These are phyloP conservation scores for Vitellaria paradoxa DNA, from an alignment of 179 eudicot species.

Conservation along the genomic window DNA sequence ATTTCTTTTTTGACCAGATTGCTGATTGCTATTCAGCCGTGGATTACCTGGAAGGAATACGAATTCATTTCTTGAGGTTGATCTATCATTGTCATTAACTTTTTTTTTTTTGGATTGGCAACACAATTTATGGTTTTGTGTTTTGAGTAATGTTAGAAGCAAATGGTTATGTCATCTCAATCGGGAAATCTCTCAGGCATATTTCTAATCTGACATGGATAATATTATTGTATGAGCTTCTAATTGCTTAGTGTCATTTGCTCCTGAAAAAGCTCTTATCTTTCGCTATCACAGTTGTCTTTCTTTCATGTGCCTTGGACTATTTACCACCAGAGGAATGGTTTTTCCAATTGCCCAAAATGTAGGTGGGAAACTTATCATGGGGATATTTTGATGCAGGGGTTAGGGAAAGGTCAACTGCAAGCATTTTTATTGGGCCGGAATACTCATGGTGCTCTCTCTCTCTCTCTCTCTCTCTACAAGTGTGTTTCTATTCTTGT, in stretches of 20 bases:
- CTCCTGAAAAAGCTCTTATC: too few relatives aligned
- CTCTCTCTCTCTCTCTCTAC: neutral
- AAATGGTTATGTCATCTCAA: neutral
- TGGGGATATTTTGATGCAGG: neutral
- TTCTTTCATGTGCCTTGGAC: neutral
- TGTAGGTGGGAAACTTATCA: neutral
- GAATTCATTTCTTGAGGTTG: neutral
- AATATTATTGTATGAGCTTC: neutral
- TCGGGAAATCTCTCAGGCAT: neutral
- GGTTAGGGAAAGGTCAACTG: neutral
- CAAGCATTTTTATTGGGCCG: neutral
- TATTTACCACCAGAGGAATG: too few relatives aligned
- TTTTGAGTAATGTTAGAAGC: neutral
- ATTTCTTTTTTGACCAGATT: neutral
- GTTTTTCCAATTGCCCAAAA: too few relatives aligned
- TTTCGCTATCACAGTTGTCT: neutral
- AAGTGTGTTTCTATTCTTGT: neutral
- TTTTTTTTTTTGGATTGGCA: neutral
- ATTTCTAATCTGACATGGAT: neutral
- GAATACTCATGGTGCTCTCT: neutral
- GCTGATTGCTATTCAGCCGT: neutral
- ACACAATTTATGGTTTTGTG: neutral
- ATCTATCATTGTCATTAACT: neutral
- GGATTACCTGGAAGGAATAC: neutral
- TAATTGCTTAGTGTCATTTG: too few relatives aligned